phyloP scores from a whole-genome alignment of 2,329 filamentous ascomycete genomes.

The Colletotrichum viniferum region DNA sequence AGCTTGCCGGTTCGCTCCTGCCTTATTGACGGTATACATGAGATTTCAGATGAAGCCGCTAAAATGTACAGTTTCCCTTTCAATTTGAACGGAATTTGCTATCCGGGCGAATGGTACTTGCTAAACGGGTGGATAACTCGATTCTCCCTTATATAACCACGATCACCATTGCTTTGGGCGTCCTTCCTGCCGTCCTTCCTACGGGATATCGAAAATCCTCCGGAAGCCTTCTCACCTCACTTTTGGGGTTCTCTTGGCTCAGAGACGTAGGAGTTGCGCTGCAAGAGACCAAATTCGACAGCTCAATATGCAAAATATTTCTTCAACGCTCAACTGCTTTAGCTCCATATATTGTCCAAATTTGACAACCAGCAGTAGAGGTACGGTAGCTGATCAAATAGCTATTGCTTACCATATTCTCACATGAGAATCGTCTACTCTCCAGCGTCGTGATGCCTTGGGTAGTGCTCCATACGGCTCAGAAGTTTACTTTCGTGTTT shows the following conservation, averaged over 20 bases:
- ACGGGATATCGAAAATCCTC: fast-evolving
- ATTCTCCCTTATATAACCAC: fast-evolving
- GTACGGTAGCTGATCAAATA: neutral
- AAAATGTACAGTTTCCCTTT: fast-evolving
- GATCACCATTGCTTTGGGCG: fast-evolving
- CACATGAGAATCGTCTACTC: fast-evolving
- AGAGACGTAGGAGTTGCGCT: neutral
- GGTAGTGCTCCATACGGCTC: neutral
- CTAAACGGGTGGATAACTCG: fast-evolving
- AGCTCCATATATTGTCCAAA: neutral
- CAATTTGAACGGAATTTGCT: neutral
- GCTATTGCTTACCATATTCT: neutral
- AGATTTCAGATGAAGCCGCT: fast-evolving
- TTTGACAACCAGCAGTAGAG: neutral
- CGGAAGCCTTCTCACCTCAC: neutral
- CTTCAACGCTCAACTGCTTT: too few relatives aligned
- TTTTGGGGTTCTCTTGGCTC: fast-evolving
- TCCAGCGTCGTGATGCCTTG: neutral
- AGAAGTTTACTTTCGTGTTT: neutral
- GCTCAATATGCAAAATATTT: neutral
- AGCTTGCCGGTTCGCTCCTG: neutral
- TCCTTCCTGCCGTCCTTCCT: fast-evolving
- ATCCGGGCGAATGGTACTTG: fast-evolving
- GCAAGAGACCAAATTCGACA: too few relatives aligned
- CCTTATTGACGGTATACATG: fast-evolving